A percentile compares a stretch with the other conserved stretches of the same genome.
These are phyloP conservation scores for Micromonas commoda DNA, from an alignment of 139 green algal genomes.

Conservation along the genomic window DNA sequence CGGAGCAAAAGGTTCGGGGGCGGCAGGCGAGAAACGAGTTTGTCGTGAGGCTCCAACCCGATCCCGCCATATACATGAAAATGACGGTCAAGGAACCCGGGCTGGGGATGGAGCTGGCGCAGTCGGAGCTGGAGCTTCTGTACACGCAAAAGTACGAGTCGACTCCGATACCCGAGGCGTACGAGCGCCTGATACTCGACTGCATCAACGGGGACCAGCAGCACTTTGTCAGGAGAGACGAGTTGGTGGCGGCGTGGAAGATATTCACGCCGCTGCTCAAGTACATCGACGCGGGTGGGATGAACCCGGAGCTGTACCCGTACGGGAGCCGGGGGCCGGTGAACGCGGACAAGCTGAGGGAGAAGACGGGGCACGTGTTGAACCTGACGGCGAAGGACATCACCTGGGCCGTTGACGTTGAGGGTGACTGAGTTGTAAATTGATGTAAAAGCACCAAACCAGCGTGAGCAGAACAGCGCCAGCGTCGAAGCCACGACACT, in stretches of 20 bases:
- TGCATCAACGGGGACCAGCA: slow-evolving; percentile 84
- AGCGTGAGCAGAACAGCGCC: too few species aligned
- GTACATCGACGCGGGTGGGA: slow-evolving; percentile 58
- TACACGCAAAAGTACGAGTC: slow-evolving; percentile 37
- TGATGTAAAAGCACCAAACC: too few species aligned
- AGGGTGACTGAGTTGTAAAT: too few species aligned
- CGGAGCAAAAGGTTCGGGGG: not conserved
- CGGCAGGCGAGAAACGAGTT: slow-evolving; percentile 80
- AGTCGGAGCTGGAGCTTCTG: slow-evolving; percentile 44
- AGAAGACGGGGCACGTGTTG: not conserved
- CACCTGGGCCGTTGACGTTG: slow-evolving; percentile 11
- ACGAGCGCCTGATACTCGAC: slow-evolving; percentile 90
- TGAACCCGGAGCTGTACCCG: slow-evolving; percentile 47
- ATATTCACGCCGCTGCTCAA: slow-evolving; percentile 88
- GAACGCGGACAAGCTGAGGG: slow-evolving; percentile 16
- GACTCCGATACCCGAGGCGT: slow-evolving; percentile 82
- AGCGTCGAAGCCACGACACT: too few species aligned
- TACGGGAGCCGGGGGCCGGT: slow-evolving; percentile 39
- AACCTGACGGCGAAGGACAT: slow-evolving; percentile 15
- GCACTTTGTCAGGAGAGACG: slow-evolving; percentile 82
- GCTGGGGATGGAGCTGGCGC: slow-evolving; percentile 35
- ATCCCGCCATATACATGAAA: slow-evolving; percentile 91
- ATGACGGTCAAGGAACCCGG: slow-evolving; percentile 53
- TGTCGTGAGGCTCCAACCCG: slow-evolving; percentile 76
- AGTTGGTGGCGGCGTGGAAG: slow-evolving; percentile 67